A percentile compares a stretch with the other conserved stretches of the same genome.
Evolutionary conservation across 208 protist species (phyloP).

Genomic region (Crithidia brevicula): DNA sequence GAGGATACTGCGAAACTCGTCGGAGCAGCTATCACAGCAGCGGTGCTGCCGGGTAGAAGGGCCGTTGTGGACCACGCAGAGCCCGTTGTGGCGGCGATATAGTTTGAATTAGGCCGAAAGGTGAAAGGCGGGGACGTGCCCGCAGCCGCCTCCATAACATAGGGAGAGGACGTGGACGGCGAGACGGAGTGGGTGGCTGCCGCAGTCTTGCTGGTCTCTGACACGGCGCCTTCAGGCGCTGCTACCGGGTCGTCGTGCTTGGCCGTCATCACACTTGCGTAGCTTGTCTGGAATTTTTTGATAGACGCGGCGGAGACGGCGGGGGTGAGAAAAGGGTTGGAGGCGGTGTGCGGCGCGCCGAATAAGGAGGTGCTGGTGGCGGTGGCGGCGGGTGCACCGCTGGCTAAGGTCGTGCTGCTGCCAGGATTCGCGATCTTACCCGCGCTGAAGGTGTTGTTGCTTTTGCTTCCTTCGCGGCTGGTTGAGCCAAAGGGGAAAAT

Average conservation of each 20-base stretch:
- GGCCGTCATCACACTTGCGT: neutral
- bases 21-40: neutral
- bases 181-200: neutral
- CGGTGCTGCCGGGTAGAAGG: slow-evolving; percentile 10
- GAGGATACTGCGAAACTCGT: neutral
- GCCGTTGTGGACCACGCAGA: neutral
- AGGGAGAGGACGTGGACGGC: slow-evolving; percentile 6
- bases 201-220: slow-evolving; percentile 3
- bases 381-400: neutral
- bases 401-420: neutral
- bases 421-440: no score
- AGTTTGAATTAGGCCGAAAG: slow-evolving; percentile 33
- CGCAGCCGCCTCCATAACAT: slow-evolving; percentile 35
- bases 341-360: neutral
- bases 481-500: neutral
- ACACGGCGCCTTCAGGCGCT: neutral
- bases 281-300: slow-evolving; percentile 20
- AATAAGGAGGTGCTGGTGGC: neutral
- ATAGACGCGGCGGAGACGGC: slow-evolving; percentile 18
- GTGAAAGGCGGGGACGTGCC: slow-evolving; percentile 58
- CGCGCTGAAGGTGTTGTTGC: neutral
- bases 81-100: neutral
- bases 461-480: neutral
- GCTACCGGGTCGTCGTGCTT: slow-evolving; percentile 18
- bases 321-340: slow-evolving; percentile 13